These are phyloP conservation scores for Cetradonia linearis DNA, from an alignment of 495 filamentous ascomycete species.

Conservation along the genomic window DNA sequence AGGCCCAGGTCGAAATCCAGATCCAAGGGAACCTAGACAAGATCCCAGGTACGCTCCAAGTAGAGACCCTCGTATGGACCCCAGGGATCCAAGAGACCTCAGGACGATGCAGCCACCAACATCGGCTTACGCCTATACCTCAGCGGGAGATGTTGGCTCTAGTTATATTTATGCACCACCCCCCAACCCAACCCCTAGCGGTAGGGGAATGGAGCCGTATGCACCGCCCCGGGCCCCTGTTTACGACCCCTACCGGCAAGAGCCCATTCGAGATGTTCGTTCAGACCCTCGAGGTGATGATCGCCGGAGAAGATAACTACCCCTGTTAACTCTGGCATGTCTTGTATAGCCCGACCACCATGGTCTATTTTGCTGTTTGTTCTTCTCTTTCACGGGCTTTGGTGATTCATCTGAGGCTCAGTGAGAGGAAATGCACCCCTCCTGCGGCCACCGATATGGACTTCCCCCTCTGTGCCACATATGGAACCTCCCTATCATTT, in stretches of 20 bases:
- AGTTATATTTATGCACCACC: constrained; percentile 16
- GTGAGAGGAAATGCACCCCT: not conserved
- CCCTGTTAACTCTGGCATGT: not conserved
- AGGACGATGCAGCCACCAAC: constrained; percentile 11
- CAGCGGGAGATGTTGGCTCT: constrained; percentile 14
- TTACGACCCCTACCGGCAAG: constrained; percentile 20
- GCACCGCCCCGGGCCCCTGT: constrained; percentile 11
- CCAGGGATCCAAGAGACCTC: constrained; percentile 17
- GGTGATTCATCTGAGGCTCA: not conserved
- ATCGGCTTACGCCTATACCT: constrained; percentile 10
- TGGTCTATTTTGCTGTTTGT: not conserved
- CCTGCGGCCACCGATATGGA: not conserved
- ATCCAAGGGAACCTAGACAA: constrained; percentile 13
- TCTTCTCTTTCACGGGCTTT: not conserved
- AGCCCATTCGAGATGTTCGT: constrained; percentile 21
- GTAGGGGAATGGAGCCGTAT: constrained; percentile 17
- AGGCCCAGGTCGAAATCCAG: not conserved
- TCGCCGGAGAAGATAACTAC: constrained; percentile 12
- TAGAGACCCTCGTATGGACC: constrained; percentile 14
- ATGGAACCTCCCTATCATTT: constrained; percentile 4
- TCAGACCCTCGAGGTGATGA: not conserved
- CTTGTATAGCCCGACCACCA: not conserved
- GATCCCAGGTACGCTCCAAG: constrained; percentile 8
- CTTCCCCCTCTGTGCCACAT: not conserved
- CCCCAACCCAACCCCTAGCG: constrained; percentile 13